phyloP scores from a whole-genome alignment of 2,329 filamentous ascomycete genomes.

The Arthrobotrys sinensis region DNA sequence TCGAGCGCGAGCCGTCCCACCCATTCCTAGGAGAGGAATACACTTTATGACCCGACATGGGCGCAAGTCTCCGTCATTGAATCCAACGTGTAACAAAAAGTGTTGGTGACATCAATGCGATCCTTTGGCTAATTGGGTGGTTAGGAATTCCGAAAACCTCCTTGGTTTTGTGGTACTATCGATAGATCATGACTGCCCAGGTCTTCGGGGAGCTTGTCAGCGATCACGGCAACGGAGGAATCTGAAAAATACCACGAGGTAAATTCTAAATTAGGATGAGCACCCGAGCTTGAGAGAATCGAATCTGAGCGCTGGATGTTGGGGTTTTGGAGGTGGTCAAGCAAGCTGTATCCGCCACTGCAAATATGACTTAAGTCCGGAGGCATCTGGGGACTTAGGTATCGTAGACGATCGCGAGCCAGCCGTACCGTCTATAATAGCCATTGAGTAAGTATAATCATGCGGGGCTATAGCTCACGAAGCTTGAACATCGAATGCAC shows the following conservation, averaged over 20 bases:
- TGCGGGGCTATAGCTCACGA: too few relatives aligned
- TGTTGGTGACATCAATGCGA: background rate
- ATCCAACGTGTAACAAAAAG: background rate
- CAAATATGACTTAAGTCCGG: too few relatives aligned
- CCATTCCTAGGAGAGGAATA: background rate
- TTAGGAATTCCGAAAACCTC: background rate
- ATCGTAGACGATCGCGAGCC: too few relatives aligned
- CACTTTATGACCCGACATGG: background rate
- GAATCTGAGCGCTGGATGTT: too few relatives aligned
- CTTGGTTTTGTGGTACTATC: background rate
- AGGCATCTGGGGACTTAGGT: too few relatives aligned
- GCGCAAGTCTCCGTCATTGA: background rate
- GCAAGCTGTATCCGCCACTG: too few relatives aligned
- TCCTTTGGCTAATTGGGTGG: background rate
- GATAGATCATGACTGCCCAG: background rate
- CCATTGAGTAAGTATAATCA: too few relatives aligned
- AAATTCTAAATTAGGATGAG: background rate
- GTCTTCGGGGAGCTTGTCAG: background rate
- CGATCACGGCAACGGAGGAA: slow-evolving; percentile 5
- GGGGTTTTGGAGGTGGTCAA: too few relatives aligned
- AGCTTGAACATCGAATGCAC: too few relatives aligned
- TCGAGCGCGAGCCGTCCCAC: background rate
- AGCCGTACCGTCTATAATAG: too few relatives aligned
- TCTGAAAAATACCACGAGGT: background rate
- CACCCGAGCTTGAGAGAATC: slow-evolving; percentile 1